A percentile compares a stretch with the other conserved stretches of the same genome.
Evolutionary conservation across 768 basidiomycete species (phyloP).

Genomic region (Terana coerulea): DNA sequence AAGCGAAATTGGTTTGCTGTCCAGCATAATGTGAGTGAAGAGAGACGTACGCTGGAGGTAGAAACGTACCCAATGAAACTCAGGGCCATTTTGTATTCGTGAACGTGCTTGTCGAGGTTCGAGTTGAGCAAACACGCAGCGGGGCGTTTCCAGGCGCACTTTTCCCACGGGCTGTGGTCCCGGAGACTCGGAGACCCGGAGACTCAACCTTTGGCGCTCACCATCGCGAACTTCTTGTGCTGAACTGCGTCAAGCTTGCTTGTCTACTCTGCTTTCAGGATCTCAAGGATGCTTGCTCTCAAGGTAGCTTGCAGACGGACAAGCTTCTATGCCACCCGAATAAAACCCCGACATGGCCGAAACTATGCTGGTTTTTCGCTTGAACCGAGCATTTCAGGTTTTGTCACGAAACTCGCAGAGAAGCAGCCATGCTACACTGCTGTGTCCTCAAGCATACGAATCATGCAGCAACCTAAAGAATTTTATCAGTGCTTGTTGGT

Average conservation of each 20-base stretch:
- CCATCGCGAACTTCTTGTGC: neutral
- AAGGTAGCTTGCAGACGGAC: too few species aligned
- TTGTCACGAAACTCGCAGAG: conserved; percentile 20
- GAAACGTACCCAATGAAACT: conserved; percentile 68
- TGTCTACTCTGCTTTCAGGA: too few species aligned
- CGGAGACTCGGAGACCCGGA: neutral
- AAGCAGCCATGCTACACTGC: conserved; percentile 27
- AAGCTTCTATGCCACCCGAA: too few species aligned
- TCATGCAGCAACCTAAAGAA: conserved; percentile 23
- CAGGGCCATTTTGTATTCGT: conserved; percentile 50
- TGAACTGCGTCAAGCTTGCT: too few species aligned
- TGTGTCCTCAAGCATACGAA: conserved; percentile 19
- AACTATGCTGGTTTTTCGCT: too few species aligned
- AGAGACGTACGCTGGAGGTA: neutral
- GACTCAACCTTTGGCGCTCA: neutral
- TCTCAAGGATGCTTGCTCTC: too few species aligned
- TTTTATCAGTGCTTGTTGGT: conserved; percentile 26
- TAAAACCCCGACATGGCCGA: too few species aligned
- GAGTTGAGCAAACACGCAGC: conserved; percentile 11
- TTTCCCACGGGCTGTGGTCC: conserved; percentile 11
- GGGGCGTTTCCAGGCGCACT: conserved; percentile 12
- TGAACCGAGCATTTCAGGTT: conserved; percentile 24
- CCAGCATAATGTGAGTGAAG: neutral
- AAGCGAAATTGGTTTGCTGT: conserved; percentile 78
- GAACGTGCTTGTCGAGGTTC: conserved; percentile 13